phyloP scores from a whole-genome alignment of 352 stramenopile genomes.

The Phytophthora sp. region DNA sequence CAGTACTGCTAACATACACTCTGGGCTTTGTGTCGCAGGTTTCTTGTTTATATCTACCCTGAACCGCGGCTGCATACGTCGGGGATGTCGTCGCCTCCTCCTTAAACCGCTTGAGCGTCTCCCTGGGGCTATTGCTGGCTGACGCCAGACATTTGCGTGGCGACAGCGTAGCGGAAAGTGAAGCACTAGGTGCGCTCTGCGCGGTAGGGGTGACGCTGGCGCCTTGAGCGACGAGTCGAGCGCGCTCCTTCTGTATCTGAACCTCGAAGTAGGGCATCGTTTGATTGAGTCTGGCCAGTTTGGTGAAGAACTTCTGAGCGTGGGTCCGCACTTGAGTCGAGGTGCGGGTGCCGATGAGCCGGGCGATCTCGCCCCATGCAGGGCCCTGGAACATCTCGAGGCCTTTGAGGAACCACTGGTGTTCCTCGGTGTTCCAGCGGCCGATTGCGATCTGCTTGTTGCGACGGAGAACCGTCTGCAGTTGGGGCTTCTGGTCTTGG shows the following conservation, averaged over 20 bases:
- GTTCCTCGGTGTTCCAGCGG: conserved; percentile 79
- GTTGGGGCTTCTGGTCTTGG: conserved; percentile 7
- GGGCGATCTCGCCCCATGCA: conserved; percentile 85
- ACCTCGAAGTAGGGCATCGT: conserved; percentile 77
- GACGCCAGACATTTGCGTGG: conserved; percentile 49
- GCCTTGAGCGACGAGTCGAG: conserved; percentile 60
- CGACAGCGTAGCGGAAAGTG: conserved; percentile 48
- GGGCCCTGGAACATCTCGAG: conserved; percentile 84
- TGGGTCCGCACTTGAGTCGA: conserved; percentile 88
- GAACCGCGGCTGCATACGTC: conserved; percentile 8
- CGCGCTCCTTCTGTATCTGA: conserved; percentile 77
- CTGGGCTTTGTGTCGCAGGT: conserved; percentile 5
- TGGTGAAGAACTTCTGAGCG: conserved; percentile 91
- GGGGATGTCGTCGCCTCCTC: conserved; percentile 10
- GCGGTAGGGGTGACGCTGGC: conserved; percentile 56
- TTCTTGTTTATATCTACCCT: conserved; percentile 10
- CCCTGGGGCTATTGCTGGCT: conserved; percentile 23
- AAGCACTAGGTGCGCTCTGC: conserved; percentile 43
- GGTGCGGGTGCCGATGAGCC: conserved; percentile 82
- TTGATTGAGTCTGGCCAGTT: conserved; percentile 77
- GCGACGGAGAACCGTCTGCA: conserved; percentile 28
- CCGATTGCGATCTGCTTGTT: conserved; percentile 73
- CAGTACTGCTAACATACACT: conserved; percentile 17
- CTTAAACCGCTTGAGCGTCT: conserved; percentile 28
- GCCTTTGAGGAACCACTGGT: conserved; percentile 78